These are phyloP conservation scores for Panaeolus cyanescens DNA, from an alignment of 768 basidiomycete genomes.

Conservation along the genomic window DNA sequence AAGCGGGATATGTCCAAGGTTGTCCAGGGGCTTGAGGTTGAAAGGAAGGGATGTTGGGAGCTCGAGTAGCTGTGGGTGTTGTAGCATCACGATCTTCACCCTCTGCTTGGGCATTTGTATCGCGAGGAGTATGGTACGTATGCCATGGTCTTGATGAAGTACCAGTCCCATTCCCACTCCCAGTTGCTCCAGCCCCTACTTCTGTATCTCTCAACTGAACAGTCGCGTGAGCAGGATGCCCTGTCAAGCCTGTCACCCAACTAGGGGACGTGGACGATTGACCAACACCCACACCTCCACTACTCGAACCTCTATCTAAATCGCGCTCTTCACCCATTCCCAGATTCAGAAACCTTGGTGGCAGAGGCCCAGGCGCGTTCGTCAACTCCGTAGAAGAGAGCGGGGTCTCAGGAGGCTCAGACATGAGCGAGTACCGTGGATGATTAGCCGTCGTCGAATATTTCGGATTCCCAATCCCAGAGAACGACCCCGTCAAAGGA, in stretches of 20 bases:
- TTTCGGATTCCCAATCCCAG: background rate
- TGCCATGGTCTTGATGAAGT: background rate
- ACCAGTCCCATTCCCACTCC: no score
- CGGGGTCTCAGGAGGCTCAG: background rate
- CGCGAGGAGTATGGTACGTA: background rate
- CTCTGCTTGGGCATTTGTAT: background rate
- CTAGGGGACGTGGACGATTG: background rate
- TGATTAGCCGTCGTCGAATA: background rate
- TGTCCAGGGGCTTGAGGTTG: background rate
- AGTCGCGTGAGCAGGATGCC: background rate
- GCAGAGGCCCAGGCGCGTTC: background rate
- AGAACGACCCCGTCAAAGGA: background rate
- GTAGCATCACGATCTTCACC: background rate
- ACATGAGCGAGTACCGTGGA: background rate
- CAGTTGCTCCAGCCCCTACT: no score
- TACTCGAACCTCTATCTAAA: no score
- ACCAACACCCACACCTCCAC: background rate
- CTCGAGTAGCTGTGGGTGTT: background rate
- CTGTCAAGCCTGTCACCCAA: background rate
- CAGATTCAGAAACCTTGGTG: background rate
- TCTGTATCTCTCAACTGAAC: background rate
- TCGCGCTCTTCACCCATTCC: no score
- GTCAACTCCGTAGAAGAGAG: background rate
- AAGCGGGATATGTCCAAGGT: background rate
- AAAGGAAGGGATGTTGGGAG: background rate